phyloP scores from a whole-genome alignment of 2,329 filamentous ascomycete genomes.

The Phialemonium atrogriseum region DNA sequence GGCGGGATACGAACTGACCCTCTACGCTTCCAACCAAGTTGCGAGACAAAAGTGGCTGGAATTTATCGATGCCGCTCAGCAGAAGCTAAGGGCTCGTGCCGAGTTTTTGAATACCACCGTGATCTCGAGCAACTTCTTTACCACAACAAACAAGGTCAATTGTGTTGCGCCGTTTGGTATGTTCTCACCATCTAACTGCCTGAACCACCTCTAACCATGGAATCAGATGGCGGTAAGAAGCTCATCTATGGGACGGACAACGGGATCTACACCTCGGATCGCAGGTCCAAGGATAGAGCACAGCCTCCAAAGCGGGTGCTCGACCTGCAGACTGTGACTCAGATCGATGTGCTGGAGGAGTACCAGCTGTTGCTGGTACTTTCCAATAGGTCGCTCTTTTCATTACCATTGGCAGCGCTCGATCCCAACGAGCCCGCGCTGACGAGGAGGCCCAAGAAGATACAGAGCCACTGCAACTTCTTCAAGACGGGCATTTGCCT shows the following conservation, averaged over 20 bases:
- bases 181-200: slow-evolving; percentile 18
- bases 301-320: slow-evolving; percentile 72
- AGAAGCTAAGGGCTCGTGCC: slow-evolving; percentile 75
- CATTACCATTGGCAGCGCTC: slow-evolving; percentile 79
- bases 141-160: slow-evolving; percentile 73
- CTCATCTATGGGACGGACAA: slow-evolving; percentile 90
- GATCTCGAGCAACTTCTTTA: slow-evolving; percentile 53
- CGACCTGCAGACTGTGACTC: slow-evolving; percentile 80
- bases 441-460: slow-evolving; percentile 86
- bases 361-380: slow-evolving; percentile 87
- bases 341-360: slow-evolving; percentile 93
- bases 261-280: slow-evolving; percentile 86
- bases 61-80: slow-evolving; percentile 84
- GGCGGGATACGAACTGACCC: slow-evolving; percentile 84
- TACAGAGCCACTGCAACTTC: slow-evolving; percentile 94
- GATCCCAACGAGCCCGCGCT: slow-evolving; percentile 75
- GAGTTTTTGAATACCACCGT: slow-evolving; percentile 77
- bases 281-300: slow-evolving; percentile 71
- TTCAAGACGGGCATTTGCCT: slow-evolving; percentile 96
- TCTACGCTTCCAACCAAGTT: slow-evolving; percentile 79
- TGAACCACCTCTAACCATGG: slow-evolving; percentile 8
- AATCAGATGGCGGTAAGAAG: slow-evolving; percentile 82
- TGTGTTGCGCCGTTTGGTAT: slow-evolving; percentile 86
- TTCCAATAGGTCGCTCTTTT: slow-evolving; percentile 86
- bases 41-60: slow-evolving; percentile 96